Base-by-base conservation (phyloP, 2,329 filamentous ascomycete species). In the Cordyceps pruinosa region DNA sequence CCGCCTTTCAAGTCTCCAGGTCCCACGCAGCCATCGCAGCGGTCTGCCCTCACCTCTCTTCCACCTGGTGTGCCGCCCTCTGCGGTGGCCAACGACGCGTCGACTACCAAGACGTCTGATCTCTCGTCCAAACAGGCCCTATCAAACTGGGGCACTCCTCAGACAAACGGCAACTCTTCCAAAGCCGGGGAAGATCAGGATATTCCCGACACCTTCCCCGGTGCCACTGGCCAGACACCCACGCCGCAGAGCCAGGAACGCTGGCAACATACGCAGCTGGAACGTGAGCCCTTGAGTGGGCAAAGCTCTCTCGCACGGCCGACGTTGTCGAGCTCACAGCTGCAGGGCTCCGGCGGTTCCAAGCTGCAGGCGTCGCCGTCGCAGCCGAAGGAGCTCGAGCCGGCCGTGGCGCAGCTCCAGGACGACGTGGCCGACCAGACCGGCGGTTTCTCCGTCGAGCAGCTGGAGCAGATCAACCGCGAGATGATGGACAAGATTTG, bases 381-480 rank as follows among this genome's bases (percentile, higher is more conserved):
- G 13, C 76, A 76, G 59, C 75, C 76, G 1, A 68, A 74, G 34
- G 72, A 75, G 32, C 71, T 78, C 30, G 76, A 80, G 13, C 66
- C 66, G 0, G 76, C 81, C 30, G 75, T 90, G 25, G 70, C 75
- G 2, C 69, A 75, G 7, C 79, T 95, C 56, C 78, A 90, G 57
- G 69, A 77, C 0, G 77, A 83, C 37, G 75, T 96, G 34, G 85
- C 86, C 0, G 73, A 81, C 28, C 77, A 79, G 45, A 93, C 89
- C 2, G 86, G 83, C 21, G 90, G 89, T 1, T 89, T 89, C 69
- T 89, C 87, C 0, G 89, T 99, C 53, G 94, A 99, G 73, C 93
- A 99, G 70, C 76, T 99, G 21, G 93, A 97, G 76, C 93, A 97
- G 72, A 86, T 97, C 69, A 92, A 92, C 69, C 87, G 91, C 8